Evolutionary conservation across 306 rosid genomes (phyloP).

Genomic region (Boehmeria nivea): DNA sequence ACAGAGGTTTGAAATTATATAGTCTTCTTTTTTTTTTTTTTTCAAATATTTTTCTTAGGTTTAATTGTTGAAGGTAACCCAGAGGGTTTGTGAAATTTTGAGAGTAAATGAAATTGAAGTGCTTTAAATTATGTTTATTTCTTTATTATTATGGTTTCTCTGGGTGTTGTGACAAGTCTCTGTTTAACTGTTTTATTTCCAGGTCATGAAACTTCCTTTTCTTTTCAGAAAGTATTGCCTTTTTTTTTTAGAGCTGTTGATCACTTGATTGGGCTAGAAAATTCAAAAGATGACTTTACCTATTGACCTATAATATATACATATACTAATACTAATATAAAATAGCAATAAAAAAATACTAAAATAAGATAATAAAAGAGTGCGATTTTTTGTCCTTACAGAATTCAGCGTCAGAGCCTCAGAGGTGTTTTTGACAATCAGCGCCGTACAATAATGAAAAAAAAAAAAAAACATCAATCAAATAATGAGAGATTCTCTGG

Average conservation of each 20-base stretch:
- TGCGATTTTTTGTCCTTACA: too few species aligned
- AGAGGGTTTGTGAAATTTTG: slow-evolving; percentile 3
- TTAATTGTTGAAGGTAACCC: not conserved
- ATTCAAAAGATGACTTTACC: not conserved
- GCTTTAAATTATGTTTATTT: not conserved
- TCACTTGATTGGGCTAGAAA: not conserved
- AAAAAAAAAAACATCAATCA: too few species aligned
- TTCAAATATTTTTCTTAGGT: not conserved
- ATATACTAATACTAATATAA: too few species aligned
- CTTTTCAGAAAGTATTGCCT: too few species aligned
- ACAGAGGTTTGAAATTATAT: not conserved
- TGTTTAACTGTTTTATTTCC: not conserved
- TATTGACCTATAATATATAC: not conserved
- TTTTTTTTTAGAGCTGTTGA: too few species aligned
- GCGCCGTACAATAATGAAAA: too few species aligned
- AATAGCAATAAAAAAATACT: too few species aligned
- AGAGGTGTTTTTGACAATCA: too few species aligned
- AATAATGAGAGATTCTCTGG: too few species aligned
- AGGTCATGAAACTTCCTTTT: not conserved
- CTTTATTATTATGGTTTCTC: not conserved
- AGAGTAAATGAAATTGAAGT: not conserved
- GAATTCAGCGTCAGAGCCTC: too few species aligned
- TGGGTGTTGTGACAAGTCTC: not conserved
- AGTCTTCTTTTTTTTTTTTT: not conserved
- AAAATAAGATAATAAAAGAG: too few species aligned